These are phyloP conservation scores for Acer saccharum DNA, from an alignment of 345 rosid species.

Conservation along the genomic window DNA sequence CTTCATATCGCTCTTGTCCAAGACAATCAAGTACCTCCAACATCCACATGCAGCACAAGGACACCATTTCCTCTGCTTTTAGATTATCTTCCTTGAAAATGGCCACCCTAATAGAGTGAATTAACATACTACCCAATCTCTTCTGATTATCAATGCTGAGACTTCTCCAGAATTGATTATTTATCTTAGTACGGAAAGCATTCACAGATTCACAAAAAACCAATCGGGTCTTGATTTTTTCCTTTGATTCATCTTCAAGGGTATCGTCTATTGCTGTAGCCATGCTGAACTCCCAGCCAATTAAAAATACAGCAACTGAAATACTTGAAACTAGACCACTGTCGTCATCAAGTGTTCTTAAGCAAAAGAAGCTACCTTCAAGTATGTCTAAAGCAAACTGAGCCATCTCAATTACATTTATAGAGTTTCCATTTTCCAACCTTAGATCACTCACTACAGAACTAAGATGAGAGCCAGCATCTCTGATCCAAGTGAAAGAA, in stretches of 20 bases:
- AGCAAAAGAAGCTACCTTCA: conserved; percentile 61
- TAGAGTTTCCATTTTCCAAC: conserved; percentile 32
- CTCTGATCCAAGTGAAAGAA: conserved; percentile 60
- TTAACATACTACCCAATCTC: conserved; percentile 54
- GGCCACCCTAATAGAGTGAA: conserved; percentile 54
- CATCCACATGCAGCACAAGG: conserved; percentile 67
- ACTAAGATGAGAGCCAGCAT: conserved; percentile 45
- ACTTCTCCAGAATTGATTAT: conserved; percentile 54
- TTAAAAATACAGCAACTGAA: conserved; percentile 59
- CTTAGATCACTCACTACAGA: conserved; percentile 29
- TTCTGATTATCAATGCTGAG: conserved; percentile 44
- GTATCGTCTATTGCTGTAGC: conserved; percentile 32
- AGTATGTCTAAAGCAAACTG: conserved; percentile 69
- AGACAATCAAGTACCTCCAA: conserved; percentile 60
- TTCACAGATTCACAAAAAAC: conserved; percentile 45
- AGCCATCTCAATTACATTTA: conserved; percentile 42
- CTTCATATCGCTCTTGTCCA: conserved; percentile 55
- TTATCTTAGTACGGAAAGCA: conserved; percentile 45
- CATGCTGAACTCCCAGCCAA: conserved; percentile 70
- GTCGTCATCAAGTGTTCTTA: conserved; percentile 56
- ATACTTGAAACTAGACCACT: conserved; percentile 53
- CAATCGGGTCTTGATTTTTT: conserved; percentile 38
- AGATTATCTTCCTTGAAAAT: conserved; percentile 55
- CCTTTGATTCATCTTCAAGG: conserved; percentile 36
- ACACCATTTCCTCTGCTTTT: conserved; percentile 41